A percentile compares a stretch with the other conserved stretches of the same genome.
phyloP scores from a whole-genome alignment of 495 filamentous ascomycete species.

The Geoglossum glabrum region DNA sequence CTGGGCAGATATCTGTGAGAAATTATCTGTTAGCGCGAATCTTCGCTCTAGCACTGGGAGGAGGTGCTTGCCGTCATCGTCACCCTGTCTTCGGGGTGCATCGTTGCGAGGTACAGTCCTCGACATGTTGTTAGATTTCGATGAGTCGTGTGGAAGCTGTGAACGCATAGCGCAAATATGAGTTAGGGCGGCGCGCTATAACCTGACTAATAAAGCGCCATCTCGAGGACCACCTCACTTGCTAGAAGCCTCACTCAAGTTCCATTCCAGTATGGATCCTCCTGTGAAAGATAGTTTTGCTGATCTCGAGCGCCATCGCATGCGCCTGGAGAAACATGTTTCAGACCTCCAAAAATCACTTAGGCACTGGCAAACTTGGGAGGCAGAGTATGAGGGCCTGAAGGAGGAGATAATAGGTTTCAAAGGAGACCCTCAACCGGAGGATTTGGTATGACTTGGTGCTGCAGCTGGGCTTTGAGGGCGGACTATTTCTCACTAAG shows the following conservation, averaged over 20 bases:
- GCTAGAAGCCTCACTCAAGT: not conserved
- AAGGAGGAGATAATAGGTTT: constrained; percentile 52
- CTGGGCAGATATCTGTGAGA: constrained; percentile 63
- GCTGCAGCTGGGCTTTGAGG: not conserved
- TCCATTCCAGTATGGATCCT: not conserved
- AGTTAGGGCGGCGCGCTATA: not conserved
- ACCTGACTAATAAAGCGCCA: too few species aligned
- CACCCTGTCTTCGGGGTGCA: constrained; percentile 15
- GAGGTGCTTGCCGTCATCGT: constrained; percentile 28
- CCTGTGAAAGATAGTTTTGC: not conserved
- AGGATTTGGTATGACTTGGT: constrained; percentile 27
- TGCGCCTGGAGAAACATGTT: constrained; percentile 55
- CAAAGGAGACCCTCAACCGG: constrained; percentile 24
- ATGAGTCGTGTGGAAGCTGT: not conserved
- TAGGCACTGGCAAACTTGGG: constrained; percentile 72
- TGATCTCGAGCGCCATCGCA: constrained; percentile 50
- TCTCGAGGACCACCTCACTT: too few species aligned
- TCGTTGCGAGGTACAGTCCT: constrained; percentile 3
- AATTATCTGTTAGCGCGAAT: constrained; percentile 5
- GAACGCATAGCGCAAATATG: not conserved
- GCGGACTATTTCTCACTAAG: not conserved
- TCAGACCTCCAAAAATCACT: constrained; percentile 54
- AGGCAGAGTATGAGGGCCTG: constrained; percentile 75
- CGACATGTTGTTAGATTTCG: constrained; percentile 2
- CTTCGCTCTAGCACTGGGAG: not conserved